A percentile compares a stretch with the other conserved stretches of the same genome.
Conservation (phyloP, 352 stramenopile species). For the Pythium rhizo-oryzae region DNA sequence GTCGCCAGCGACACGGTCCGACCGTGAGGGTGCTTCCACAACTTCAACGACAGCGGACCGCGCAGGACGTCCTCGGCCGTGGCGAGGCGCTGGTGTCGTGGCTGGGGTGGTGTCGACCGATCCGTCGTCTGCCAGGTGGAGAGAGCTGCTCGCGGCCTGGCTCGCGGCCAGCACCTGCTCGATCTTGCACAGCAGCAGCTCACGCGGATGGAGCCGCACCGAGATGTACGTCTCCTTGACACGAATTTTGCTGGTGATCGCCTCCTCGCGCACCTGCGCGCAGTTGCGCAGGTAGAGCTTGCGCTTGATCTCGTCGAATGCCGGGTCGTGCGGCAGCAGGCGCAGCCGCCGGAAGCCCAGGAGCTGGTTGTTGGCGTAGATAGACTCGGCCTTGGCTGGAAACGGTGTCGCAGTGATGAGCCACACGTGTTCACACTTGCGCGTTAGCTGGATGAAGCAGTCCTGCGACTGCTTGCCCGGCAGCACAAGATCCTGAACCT, state of each 20-base stretch:
- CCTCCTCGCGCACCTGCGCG: slow-evolving; percentile 79
- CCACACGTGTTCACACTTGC: slow-evolving; percentile 77
- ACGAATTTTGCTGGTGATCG: slow-evolving; percentile 77
- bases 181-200: slow-evolving; percentile 74
- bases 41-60: background rate
- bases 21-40: background rate
- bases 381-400: slow-evolving; percentile 71
- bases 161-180: slow-evolving; percentile 55
- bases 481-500: slow-evolving; percentile 85
- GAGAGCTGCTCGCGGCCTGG: slow-evolving; percentile 33
- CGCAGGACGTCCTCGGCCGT: background rate
- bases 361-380: slow-evolving; percentile 90
- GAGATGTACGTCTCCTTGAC: slow-evolving; percentile 78
- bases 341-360: slow-evolving; percentile 81
- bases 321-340: slow-evolving; percentile 62
- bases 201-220: slow-evolving; percentile 66
- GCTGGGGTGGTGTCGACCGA: slow-evolving; percentile 23
- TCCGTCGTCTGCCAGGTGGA: slow-evolving; percentile 53
- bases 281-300: slow-evolving; percentile 88
- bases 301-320: slow-evolving; percentile 88
- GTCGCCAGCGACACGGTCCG: background rate
- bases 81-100: background rate
- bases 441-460: slow-evolving; percentile 86
- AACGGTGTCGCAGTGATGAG: slow-evolving; percentile 88
- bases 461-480: slow-evolving; percentile 72